Evolutionary conservation across 2,329 filamentous ascomycete genomes (phyloP).

Genomic region (Apiospora rasikravindrae): DNA sequence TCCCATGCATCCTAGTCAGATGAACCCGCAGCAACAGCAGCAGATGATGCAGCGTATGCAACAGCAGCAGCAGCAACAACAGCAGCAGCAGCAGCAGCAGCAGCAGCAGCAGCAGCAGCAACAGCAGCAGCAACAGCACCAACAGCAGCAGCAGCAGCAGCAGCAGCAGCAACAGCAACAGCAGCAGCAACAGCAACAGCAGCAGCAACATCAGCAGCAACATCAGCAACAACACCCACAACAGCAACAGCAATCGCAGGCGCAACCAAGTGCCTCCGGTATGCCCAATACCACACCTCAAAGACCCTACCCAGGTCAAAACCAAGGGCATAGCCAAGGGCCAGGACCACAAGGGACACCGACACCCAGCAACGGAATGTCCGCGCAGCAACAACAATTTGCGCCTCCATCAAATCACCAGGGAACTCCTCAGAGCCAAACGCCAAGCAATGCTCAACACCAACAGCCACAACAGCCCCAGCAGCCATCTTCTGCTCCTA

Average conservation of each 20-base stretch:
- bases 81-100: constrained; percentile 33
- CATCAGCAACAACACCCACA: constrained; percentile 36
- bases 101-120: constrained; percentile 37
- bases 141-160: background rate
- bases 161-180: constrained; percentile 44
- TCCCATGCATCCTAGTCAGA: constrained; percentile 56
- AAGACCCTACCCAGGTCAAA: constrained; percentile 39
- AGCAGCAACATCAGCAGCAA: constrained; percentile 30
- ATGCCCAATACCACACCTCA: constrained; percentile 45
- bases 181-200: constrained; percentile 20
- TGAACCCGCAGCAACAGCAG: constrained; percentile 51
- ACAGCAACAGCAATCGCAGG: constrained; percentile 11
- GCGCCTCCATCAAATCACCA: constrained; percentile 40
- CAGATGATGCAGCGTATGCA: constrained; percentile 27
- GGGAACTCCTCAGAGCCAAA: constrained; percentile 39
- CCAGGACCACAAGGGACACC: constrained; percentile 39
- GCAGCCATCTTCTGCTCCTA: constrained; percentile 38
- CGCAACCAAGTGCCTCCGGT: constrained; percentile 41
- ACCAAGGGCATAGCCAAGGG: constrained; percentile 30
- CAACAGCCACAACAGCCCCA: constrained; percentile 33
- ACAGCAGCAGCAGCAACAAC: constrained; percentile 34
- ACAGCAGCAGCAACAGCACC: constrained; percentile 24
- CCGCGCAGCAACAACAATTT: constrained; percentile 40
- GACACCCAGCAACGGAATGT: constrained; percentile 43
- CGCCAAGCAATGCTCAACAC: constrained; percentile 36